phyloP scores from a whole-genome alignment of 495 filamentous ascomycete genomes.

The Antarctomyces pellizariae region DNA sequence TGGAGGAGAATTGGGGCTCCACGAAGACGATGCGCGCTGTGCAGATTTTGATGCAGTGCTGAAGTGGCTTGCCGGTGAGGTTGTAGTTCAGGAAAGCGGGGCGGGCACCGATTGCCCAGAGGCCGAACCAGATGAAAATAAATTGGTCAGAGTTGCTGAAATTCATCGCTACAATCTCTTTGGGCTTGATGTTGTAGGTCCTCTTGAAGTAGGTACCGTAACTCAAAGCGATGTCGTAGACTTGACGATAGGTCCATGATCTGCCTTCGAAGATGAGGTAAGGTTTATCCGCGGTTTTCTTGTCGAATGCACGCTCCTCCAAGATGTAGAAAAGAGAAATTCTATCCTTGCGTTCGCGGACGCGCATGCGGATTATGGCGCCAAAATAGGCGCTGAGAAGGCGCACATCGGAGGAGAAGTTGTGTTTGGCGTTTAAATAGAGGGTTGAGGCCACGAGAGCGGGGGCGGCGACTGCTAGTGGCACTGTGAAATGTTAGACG shows the following conservation, averaged over 20 bases:
- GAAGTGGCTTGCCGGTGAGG: slow-evolving; percentile 44
- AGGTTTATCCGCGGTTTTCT: slow-evolving; percentile 26
- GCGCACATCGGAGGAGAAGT: slow-evolving; percentile 38
- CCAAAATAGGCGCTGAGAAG: slow-evolving; percentile 27
- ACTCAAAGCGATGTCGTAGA: slow-evolving; percentile 48
- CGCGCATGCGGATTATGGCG: slow-evolving; percentile 16
- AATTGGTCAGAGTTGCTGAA: slow-evolving; percentile 71
- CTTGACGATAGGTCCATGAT: slow-evolving; percentile 59
- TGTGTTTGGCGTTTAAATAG: slow-evolving; percentile 58
- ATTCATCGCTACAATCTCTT: slow-evolving; percentile 73
- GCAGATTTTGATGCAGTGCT: slow-evolving; percentile 56
- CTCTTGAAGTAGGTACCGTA: slow-evolving; percentile 69
- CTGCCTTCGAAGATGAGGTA: slow-evolving; percentile 58
- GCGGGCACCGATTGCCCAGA: slow-evolving; percentile 73
- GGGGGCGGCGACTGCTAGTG: slow-evolving; percentile 32
- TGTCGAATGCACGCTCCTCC: slow-evolving; percentile 38
- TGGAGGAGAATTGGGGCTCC: slow-evolving; percentile 37
- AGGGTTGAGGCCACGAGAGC: slow-evolving; percentile 44
- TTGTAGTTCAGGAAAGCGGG: slow-evolving; percentile 97
- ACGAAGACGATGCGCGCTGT: slow-evolving; percentile 48
- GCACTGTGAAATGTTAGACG: too few relatives aligned
- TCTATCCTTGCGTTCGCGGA: slow-evolving; percentile 28
- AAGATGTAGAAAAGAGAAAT: slow-evolving; percentile 62
- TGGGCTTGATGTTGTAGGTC: slow-evolving; percentile 39
- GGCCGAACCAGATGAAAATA: slow-evolving; percentile 58